Evolutionary conservation across 129 eudicot species (phyloP).

Genomic region (carrot (Daucus carota)): DNA sequence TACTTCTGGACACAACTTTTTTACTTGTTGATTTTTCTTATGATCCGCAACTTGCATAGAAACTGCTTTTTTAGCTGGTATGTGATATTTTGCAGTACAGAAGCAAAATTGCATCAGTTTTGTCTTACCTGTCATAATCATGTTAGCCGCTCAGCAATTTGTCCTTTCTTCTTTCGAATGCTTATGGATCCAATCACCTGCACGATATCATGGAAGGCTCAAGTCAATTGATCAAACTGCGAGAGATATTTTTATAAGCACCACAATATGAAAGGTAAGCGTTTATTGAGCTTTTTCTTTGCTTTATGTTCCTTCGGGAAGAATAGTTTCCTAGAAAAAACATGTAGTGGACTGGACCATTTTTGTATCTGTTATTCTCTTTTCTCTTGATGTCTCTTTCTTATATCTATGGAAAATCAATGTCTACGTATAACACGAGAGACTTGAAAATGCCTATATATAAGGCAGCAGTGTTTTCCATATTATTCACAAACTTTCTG

Average conservation of each 20-base stretch:
- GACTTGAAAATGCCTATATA: background rate
- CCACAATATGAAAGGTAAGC: background rate
- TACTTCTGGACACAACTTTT: background rate
- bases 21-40: background rate
- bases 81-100: background rate
- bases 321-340: conserved; percentile 2
- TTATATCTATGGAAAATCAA: background rate
- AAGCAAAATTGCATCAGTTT: conserved; percentile 1
- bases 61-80: background rate
- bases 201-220: background rate
- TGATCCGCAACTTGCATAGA: background rate
- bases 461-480: background rate
- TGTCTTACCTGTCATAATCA: background rate
- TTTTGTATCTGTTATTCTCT: conserved; percentile 15
- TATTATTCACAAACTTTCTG: background rate
- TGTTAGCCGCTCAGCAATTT: background rate
- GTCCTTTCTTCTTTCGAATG: background rate
- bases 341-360: conserved; percentile 17
- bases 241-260: background rate
- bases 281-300: background rate
- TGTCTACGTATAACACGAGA: background rate
- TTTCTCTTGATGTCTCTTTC: background rate
- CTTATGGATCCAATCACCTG: background rate
- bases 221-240: background rate
- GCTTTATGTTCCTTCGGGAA: background rate